Evolutionary conservation across 73 alveolate species (phyloP), one percentile per base, ranked within the genome.

Genomic region (Symbiodinium pilosum): DNA sequence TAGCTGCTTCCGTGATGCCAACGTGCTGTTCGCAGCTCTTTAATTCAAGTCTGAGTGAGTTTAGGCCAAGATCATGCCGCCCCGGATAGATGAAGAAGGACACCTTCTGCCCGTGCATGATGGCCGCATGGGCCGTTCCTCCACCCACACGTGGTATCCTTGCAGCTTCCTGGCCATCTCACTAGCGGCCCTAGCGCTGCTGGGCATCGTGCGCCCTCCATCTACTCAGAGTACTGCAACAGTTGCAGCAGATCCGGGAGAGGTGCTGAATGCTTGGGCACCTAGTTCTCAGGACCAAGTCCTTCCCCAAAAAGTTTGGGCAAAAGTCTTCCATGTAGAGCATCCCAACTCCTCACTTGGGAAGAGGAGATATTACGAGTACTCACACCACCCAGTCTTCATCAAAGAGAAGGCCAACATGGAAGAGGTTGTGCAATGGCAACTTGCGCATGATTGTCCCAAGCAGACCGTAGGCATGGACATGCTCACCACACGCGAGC

Each of bases 381-480:
- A 71, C 85, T 34, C 85, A 6, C 85, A 71, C 85, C 85, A 71
- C 85, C 43, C 85, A 30, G 85, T 7, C 32, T 71, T 71, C 34
- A 16, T 71, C 44, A 32, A 12, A 43, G 44, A 71, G 34, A 71
- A 28, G 9, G 85, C 85, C 8, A 11, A 11, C 21, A 12, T 71
- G 85, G 24, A n/a, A 28, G 43, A 71, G 85, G 12, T 36, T 30
- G 42, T 71, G 43, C 42, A 71, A 34, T 71, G 85, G 85, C 85
- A 71, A 34, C n/a, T 71, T 34, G 42, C 85, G 43, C 85, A 71
- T 32, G 44, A 36, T 32, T 71, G 85, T 36, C 85, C 85, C 16
- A 71, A 71, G 85, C 41, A 12, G 43, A 14, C 44, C 4, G 41
- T 71, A 43, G 43, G 43, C n/a, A 36, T 71, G 41, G 85, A 71